Conservation (phyloP, 169 alveolate genomes). For the Theileria annulata region DNA sequence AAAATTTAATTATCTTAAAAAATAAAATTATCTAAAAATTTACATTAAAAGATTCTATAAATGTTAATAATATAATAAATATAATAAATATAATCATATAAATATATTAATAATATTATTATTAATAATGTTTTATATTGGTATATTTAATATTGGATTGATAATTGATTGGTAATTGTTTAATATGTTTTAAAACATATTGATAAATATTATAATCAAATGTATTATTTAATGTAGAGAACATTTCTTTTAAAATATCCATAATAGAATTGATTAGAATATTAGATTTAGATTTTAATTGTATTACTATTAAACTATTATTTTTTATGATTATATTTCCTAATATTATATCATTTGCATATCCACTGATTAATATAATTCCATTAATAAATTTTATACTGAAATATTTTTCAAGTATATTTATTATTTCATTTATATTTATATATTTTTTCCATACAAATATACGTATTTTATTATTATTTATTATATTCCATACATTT, state of each 20-base stretch:
- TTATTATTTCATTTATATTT: not conserved
- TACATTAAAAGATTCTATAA: too few relatives aligned
- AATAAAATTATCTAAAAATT: too few relatives aligned
- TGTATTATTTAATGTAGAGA: not conserved
- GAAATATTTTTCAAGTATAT: not conserved
- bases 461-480: constrained; percentile 11
- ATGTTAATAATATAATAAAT: too few relatives aligned
- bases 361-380: not conserved
- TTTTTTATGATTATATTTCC: constrained; percentile 2
- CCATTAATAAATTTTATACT: constrained; percentile 10
- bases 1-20: too few relatives aligned
- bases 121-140: constrained; percentile 11
- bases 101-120: not conserved
- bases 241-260: constrained; percentile 6
- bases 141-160: constrained; percentile 25
- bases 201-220: not conserved
- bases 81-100: too few relatives aligned
- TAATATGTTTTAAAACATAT: constrained; percentile 10
- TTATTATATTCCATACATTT: constrained; percentile 13
- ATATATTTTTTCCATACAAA: not conserved
- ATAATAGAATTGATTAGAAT: not conserved
- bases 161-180: not conserved
- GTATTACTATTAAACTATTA: constrained; percentile 3
- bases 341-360: not conserved
- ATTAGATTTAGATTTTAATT: not conserved